Evolutionary conservation across 2,329 filamentous ascomycete species (phyloP).

Genomic region (Aspergillus felis): DNA sequence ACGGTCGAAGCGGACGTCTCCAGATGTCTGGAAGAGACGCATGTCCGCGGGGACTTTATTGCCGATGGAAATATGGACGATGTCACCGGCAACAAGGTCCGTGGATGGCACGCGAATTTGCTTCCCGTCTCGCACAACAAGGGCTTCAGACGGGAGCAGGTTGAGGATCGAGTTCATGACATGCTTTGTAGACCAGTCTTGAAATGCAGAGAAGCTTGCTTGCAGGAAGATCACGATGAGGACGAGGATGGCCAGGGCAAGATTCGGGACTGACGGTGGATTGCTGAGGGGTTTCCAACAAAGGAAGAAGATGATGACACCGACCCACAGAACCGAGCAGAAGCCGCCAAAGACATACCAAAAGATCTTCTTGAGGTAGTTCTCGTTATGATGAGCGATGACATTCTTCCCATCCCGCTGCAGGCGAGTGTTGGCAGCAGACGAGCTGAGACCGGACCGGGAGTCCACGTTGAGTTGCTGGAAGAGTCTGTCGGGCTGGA

Average conservation of each 20-base stretch:
- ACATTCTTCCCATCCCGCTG: constrained; percentile 65
- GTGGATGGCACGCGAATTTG: constrained; percentile 51
- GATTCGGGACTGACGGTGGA: constrained; percentile 65
- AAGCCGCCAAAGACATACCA: constrained; percentile 77
- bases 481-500: constrained; percentile 54
- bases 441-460: constrained; percentile 56
- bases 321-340: constrained; percentile 67
- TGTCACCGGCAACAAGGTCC: constrained; percentile 70
- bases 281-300: constrained; percentile 72
- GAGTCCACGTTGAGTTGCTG: constrained; percentile 58
- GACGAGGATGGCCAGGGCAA: constrained; percentile 69
- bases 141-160: constrained; percentile 69
- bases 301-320: constrained; percentile 69
- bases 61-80: constrained; percentile 65
- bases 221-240: constrained; percentile 67
- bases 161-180: constrained; percentile 77
- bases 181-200: constrained; percentile 71
- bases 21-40: constrained; percentile 64
- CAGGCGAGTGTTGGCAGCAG: constrained; percentile 54
- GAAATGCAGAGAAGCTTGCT: constrained; percentile 65
- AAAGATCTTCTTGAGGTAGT: constrained; percentile 55
- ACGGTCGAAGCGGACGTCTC: constrained; percentile 69
- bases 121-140: constrained; percentile 61
- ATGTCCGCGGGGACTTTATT: constrained; percentile 74
- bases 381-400: constrained; percentile 63